These are phyloP conservation scores for Skeletonema tropicum DNA, from an alignment of 108 stramenopile species.

Conservation along the genomic window DNA sequence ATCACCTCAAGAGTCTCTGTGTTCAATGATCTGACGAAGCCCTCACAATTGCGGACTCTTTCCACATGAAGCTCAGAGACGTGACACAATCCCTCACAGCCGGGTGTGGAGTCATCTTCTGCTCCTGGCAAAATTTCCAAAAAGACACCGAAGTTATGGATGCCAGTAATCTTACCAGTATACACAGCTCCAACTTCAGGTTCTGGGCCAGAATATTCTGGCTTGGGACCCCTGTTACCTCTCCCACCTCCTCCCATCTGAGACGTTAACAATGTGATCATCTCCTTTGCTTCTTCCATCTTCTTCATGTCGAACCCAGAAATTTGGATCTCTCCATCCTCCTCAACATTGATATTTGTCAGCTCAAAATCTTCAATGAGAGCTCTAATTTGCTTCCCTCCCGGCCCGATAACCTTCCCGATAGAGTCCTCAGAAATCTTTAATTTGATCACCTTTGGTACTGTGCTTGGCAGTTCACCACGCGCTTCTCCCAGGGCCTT, in stretches of 20 bases:
- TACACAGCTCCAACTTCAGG: slow-evolving; percentile 77
- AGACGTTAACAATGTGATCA: slow-evolving; percentile 56
- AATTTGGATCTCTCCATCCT: slow-evolving; percentile 71
- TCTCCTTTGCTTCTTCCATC: slow-evolving; percentile 72
- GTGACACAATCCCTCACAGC: slow-evolving; percentile 83
- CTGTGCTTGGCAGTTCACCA: slow-evolving; percentile 59
- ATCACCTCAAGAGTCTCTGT: slow-evolving; percentile 73
- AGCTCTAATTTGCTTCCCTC: slow-evolving; percentile 84
- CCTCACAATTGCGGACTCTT: slow-evolving; percentile 82
- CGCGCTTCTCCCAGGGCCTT: slow-evolving; percentile 56
- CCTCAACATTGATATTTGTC: slow-evolving; percentile 69
- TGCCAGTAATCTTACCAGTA: slow-evolving; percentile 77
- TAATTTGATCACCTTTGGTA: slow-evolving; percentile 69
- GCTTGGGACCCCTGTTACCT: slow-evolving; percentile 53
- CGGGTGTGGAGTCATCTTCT: slow-evolving; percentile 80
- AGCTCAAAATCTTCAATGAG: slow-evolving; percentile 87
- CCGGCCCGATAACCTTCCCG: slow-evolving; percentile 88
- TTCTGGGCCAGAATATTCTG: slow-evolving; percentile 69
- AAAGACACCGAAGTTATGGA: slow-evolving; percentile 87
- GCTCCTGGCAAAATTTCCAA: slow-evolving; percentile 83
- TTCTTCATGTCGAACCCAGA: slow-evolving; percentile 64
- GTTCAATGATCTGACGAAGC: slow-evolving; percentile 65
- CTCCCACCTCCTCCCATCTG: slow-evolving; percentile 52
- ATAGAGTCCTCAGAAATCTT: slow-evolving; percentile 64
- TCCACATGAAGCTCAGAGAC: slow-evolving; percentile 83